Percentiles rank a stretch among this genome's conserved stretches.
These are phyloP conservation scores for Hypoxylon sp. DNA, from an alignment of 2,329 filamentous ascomycete species.

Conservation along the genomic window DNA sequence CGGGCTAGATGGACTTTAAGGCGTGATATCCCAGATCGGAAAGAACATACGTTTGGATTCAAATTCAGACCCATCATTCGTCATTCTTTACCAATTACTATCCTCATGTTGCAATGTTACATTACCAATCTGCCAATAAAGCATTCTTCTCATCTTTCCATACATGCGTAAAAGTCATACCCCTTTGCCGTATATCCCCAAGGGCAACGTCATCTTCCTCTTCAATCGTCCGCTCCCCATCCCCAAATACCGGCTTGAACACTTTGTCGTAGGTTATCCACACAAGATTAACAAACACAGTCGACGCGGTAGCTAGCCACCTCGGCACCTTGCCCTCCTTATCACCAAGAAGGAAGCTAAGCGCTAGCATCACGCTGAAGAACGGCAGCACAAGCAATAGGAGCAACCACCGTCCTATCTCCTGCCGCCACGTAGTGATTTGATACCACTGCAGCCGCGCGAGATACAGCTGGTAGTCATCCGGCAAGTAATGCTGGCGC, in stretches of 20 bases:
- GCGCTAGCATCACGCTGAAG: conserved; percentile 62
- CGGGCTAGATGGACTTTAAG: conserved; percentile 28
- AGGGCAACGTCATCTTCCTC: conserved; percentile 40
- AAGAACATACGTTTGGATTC: conserved; percentile 6
- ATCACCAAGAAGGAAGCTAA: conserved; percentile 69
- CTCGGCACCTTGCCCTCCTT: conserved; percentile 74
- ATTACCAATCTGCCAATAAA: conserved; percentile 52
- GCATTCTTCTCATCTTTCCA: conserved; percentile 46
- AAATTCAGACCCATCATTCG: conserved; percentile 12
- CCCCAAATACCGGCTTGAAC: conserved; percentile 81
- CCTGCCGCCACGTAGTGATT: conserved; percentile 76
- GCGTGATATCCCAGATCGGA: conserved; percentile 36
- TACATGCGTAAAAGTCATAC: background rate
- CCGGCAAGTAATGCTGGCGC: conserved; percentile 82
- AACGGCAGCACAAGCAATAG: conserved; percentile 71
- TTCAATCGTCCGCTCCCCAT: conserved; percentile 79
- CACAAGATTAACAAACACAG: conserved; percentile 61
- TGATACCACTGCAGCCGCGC: conserved; percentile 78
- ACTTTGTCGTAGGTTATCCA: conserved; percentile 77
- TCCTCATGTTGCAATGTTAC: conserved; percentile 25
- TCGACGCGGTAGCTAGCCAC: conserved; percentile 73
- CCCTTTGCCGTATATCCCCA: conserved; percentile 4
- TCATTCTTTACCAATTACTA: conserved; percentile 20
- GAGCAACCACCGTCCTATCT: conserved; percentile 75
- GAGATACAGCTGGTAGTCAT: conserved; percentile 83